phyloP scores from a whole-genome alignment of 768 basidiomycete species.

The Erythrobasidium yunnanense region DNA sequence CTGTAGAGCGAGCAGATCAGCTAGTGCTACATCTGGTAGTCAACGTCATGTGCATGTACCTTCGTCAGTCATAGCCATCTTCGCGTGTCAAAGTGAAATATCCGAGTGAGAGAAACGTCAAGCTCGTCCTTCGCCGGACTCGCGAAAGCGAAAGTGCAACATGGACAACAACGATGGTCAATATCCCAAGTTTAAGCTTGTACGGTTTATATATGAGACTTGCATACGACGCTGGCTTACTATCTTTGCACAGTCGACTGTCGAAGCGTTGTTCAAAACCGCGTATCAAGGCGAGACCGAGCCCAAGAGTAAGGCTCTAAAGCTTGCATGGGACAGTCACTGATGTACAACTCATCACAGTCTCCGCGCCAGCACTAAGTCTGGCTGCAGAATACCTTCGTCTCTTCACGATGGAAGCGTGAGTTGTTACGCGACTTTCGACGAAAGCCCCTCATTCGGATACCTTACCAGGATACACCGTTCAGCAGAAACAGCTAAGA shows the following conservation, averaged over 20 bases:
- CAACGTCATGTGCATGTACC: neutral
- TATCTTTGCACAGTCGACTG: neutral
- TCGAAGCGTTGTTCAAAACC: slow-evolving; percentile 4
- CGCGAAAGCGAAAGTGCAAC: no score
- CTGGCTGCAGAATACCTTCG: slow-evolving; percentile 11
- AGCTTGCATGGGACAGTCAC: no score
- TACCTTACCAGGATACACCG: neutral
- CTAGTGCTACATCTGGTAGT: neutral
- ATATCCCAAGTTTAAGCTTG: neutral
- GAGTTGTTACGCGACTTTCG: neutral
- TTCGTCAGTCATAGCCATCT: slow-evolving; percentile 20
- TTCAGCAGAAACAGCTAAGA: slow-evolving; percentile 3
- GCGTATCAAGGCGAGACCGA: slow-evolving; percentile 3
- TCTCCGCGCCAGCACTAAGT: slow-evolving; percentile 6
- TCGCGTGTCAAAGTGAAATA: no score
- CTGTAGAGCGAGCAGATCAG: neutral
- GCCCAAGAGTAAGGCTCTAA: neutral
- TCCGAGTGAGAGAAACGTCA: no score
- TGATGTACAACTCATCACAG: slow-evolving; percentile 1
- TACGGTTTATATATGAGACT: neutral
- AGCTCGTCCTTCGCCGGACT: neutral
- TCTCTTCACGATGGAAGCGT: slow-evolving; percentile 18
- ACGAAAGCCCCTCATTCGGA: neutral
- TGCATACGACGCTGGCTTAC: no score
- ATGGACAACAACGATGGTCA: neutral